Base-by-base conservation (phyloP, 2,329 filamentous ascomycete species). In the Talaromyces sp. region DNA sequence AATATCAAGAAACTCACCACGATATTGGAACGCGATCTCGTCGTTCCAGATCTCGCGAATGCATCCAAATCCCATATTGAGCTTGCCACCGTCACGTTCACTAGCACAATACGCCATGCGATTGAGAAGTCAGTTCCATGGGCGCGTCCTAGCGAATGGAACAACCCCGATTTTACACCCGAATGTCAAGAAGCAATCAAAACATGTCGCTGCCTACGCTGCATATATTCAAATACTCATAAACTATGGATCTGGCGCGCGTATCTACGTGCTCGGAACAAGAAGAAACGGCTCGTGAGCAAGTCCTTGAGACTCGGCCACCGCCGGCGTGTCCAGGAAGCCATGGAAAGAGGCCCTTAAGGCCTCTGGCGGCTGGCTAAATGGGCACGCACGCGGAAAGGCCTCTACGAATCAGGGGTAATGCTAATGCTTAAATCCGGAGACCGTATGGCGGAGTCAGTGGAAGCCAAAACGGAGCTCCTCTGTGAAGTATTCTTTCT, bases 281-380 rank as follows among this genome's bases (percentile, higher is more conserved):
- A 15, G 19, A 49, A 49, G 19, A 49, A 49, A 15, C 68, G 69
- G 25, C 62, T 68, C 2, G 68, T 74, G 49, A 66, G 67, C 13
- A 72, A 72, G 51, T 29, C 62, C 25, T 64, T 71, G 7, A 31
- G 45, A 0, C 38, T 40, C 36, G 70, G 63, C 15, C 68, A 73
- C 61, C 70, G 72, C 38, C 65, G 68, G 6, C 54, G 66, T 27
- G 71, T 75, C 22, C 68, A 72, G 61, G 40, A 72, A 58, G 70
- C 69, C 54, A 66, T 69, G 3, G 54, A 69, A 27, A 65, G 66
- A 13, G 67, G 66, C 25, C 67, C 68, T 1, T 22, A 45, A 13
- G 68, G 70, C 19, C 60, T 74, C 13, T 74, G 65, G 71, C 69
- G 65, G 17, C 63, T 75, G 1, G 69, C 67, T 1, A 73, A 69